Percentiles rank a stretch among this genome's conserved stretches.
Evolutionary conservation across 768 basidiomycete genomes (phyloP).

Genomic region (Serendipita sp.): DNA sequence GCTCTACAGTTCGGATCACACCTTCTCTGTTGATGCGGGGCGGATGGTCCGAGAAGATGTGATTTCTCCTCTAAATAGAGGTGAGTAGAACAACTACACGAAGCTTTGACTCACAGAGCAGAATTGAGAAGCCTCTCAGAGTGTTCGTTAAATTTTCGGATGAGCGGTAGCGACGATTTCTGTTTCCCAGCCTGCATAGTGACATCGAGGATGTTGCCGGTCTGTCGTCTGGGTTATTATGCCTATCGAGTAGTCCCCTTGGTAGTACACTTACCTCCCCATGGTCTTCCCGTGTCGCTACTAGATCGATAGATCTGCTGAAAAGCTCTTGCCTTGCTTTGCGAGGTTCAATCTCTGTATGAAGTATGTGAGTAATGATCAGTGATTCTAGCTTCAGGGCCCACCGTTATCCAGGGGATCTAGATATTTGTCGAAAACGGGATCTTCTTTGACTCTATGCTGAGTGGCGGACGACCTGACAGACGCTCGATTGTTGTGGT

Average conservation of each 20-base stretch:
- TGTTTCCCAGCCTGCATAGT: constrained; percentile 96
- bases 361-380: not conserved
- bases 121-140: constrained; percentile 77
- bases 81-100: not conserved
- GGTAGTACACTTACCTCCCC: constrained; percentile 42
- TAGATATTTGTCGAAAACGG: constrained; percentile 92
- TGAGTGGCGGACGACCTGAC: constrained; percentile 74
- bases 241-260: no score
- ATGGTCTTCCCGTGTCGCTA: constrained; percentile 83
- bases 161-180: constrained; percentile 74
- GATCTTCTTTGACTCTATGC: constrained; percentile 76
- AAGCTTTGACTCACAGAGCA: constrained; percentile 37
- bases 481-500: constrained; percentile 87
- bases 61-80: not conserved
- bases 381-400: constrained; percentile 14
- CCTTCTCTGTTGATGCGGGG: constrained; percentile 17
- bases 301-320: constrained; percentile 69
- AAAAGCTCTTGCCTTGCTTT: constrained; percentile 48
- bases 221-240: constrained; percentile 41
- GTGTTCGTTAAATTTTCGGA: constrained; percentile 95
- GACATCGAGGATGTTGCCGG: constrained; percentile 74
- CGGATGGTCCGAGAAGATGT: not conserved
- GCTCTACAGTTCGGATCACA: constrained; percentile 16
- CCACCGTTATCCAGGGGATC: constrained; percentile 88
- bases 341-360: constrained; percentile 61